Evolutionary conservation across 805 yeast species (phyloP).

Genomic region (Metschnikowia anglica): DNA sequence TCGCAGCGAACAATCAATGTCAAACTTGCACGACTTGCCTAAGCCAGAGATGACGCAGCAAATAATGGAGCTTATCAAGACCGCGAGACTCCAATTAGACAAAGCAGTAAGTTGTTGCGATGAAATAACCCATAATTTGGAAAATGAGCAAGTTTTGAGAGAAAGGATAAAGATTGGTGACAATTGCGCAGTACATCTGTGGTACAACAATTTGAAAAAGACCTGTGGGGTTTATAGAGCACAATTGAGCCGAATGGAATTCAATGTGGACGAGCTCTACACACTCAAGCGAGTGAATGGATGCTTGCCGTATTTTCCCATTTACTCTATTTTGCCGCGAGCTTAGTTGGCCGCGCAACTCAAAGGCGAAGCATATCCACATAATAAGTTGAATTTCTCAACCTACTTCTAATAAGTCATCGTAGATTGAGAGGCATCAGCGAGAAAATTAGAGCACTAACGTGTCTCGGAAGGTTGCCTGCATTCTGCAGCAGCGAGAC

Average conservation of each 20-base stretch:
- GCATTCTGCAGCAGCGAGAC: too few relatives aligned
- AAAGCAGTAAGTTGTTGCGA: constrained; percentile 7
- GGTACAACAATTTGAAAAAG: constrained; percentile 11
- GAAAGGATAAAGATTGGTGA: constrained; percentile 7
- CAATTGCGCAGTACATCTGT: constrained; percentile 7
- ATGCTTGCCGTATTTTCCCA: constrained; percentile 16
- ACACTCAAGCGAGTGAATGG: constrained; percentile 10
- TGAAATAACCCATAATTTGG: constrained; percentile 11
- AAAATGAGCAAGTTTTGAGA: constrained; percentile 5
- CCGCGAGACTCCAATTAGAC: constrained; percentile 1
- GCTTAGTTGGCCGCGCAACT: too few relatives aligned
- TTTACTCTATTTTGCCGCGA: constrained; percentile 7
- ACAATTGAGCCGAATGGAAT: constrained; percentile 4
- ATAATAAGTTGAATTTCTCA: too few relatives aligned
- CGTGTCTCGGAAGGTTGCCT: too few relatives aligned
- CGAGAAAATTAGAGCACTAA: too few relatives aligned
- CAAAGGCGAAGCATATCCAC: too few relatives aligned
- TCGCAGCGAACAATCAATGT: background rate
- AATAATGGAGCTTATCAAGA: background rate
- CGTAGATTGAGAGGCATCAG: too few relatives aligned
- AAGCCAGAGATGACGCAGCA: background rate
- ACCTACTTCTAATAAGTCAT: too few relatives aligned
- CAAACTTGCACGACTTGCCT: background rate
- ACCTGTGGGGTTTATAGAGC: constrained; percentile 18
- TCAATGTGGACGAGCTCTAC: background rate